A percentile compares a stretch with the other conserved stretches of the same genome.
phyloP scores from a whole-genome alignment of 2,329 filamentous ascomycete genomes.

The Whalleya microplaca region DNA sequence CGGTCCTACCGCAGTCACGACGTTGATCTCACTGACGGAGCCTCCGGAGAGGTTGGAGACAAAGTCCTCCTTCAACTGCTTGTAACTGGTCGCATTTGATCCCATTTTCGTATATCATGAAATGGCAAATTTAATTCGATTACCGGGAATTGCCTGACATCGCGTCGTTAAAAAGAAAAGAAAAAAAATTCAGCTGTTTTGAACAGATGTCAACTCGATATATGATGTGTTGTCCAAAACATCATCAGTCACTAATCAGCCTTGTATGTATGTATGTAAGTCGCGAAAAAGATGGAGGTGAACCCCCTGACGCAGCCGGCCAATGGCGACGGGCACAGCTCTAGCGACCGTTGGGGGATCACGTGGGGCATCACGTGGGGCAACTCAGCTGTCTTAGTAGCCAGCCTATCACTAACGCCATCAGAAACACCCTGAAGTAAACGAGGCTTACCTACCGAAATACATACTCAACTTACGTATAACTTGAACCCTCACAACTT shows the following conservation, averaged over 20 bases:
- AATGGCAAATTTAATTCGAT: background rate
- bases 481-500: constrained; percentile 4
- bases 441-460: too few species aligned
- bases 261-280: too few species aligned
- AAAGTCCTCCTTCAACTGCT: constrained; percentile 91
- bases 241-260: constrained; percentile 2
- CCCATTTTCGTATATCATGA: constrained; percentile 25
- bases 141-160: constrained; percentile 11
- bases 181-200: background rate
- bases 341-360: background rate
- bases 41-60: constrained; percentile 90
- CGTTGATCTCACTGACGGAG: constrained; percentile 81
- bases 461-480: too few species aligned
- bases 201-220: constrained; percentile 26
- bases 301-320: background rate
- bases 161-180: constrained; percentile 3
- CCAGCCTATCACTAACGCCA: background rate
- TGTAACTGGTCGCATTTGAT: constrained; percentile 66
- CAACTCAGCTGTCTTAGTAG: background rate
- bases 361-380: background rate
- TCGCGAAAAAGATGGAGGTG: background rate
- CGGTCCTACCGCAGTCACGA: constrained; percentile 81
- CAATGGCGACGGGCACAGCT: background rate
- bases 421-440: background rate
- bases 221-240: constrained; percentile 17